These are phyloP conservation scores for Uncinocarpus reesii DNA, from an alignment of 2,329 filamentous ascomycete species.

Conservation along the genomic window DNA sequence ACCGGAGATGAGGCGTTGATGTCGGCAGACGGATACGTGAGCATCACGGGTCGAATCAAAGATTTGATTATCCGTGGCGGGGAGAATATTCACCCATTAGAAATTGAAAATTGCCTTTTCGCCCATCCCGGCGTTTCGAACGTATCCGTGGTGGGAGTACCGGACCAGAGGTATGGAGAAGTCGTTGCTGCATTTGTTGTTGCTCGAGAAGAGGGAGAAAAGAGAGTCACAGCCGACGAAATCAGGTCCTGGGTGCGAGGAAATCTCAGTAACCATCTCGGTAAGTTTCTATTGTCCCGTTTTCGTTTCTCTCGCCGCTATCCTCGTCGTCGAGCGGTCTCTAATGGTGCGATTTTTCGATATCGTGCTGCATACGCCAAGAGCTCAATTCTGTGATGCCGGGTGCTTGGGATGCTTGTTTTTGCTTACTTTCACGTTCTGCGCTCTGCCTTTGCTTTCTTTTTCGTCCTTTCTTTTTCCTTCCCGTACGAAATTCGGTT, in stretches of 20 bases:
- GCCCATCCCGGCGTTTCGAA: constrained; percentile 60
- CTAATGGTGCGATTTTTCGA: not conserved
- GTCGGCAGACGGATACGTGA: constrained; percentile 70
- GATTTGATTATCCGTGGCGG: constrained; percentile 91
- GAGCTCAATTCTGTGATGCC: not conserved
- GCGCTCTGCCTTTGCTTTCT: not conserved
- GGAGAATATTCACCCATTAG: constrained; percentile 90
- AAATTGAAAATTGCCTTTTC: constrained; percentile 81
- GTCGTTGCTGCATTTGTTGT: constrained; percentile 76
- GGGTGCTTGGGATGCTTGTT: constrained; percentile 17
- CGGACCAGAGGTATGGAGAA: constrained; percentile 76
- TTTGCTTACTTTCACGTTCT: constrained; percentile 11
- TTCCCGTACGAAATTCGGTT: not conserved
- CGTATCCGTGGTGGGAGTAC: constrained; percentile 71
- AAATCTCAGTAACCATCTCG: constrained; percentile 60
- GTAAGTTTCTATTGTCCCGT: constrained; percentile 31
- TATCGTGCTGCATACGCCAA: constrained; percentile 14
- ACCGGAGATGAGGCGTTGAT: constrained; percentile 87
- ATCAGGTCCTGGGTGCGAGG: constrained; percentile 62
- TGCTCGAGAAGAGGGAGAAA: constrained; percentile 33
- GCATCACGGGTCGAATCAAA: constrained; percentile 85
- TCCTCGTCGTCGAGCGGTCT: not conserved
- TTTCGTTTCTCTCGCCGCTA: not conserved
- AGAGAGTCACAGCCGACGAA: constrained; percentile 45
- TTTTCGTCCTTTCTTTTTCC: constrained; percentile 8